Percentiles rank a stretch among this genome's conserved stretches.
phyloP scores from a whole-genome alignment of 1,284 basidiomycete genomes.

The Mycena citricolor region DNA sequence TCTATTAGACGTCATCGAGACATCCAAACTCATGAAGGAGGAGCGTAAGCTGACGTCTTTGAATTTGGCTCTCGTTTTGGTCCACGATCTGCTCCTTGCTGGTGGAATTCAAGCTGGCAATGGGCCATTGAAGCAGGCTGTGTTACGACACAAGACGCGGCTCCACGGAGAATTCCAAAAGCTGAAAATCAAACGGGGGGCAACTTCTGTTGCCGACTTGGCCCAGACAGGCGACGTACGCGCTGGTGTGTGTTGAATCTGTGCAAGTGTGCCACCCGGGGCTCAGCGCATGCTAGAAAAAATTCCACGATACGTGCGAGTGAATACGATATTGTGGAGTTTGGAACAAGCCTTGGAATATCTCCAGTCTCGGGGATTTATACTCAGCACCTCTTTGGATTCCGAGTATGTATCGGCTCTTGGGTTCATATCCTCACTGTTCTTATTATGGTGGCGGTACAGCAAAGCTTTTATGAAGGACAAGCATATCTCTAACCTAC shows the following conservation, averaged over 20 bases:
- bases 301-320: conserved; percentile 83
- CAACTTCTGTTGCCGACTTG: conserved; percentile 64
- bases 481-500: conserved; percentile 76
- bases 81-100: conserved; percentile 84
- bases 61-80: conserved; percentile 78
- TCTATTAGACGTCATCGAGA: conserved; percentile 63
- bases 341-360: conserved; percentile 55
- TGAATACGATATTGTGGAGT: conserved; percentile 76
- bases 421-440: conserved; percentile 5
- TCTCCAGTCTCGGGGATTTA: conserved; percentile 56
- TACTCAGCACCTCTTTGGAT: conserved; percentile 48
- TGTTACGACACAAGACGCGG: conserved; percentile 85
- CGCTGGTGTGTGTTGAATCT: conserved; percentile 47
- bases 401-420: conserved; percentile 43
- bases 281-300: conserved; percentile 41
- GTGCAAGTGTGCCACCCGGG: neutral
- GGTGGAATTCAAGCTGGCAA: conserved; percentile 85
- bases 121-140: conserved; percentile 81
- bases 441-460: conserved; percentile 4
- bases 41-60: conserved; percentile 74
- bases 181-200: conserved; percentile 80
- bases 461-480: conserved; percentile 68
- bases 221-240: conserved; percentile 58
- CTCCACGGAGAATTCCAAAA: conserved; percentile 83
- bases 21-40: conserved; percentile 64